These are phyloP conservation scores for Litchi chinensis DNA, from an alignment of 345 rosid species.

Conservation along the genomic window DNA sequence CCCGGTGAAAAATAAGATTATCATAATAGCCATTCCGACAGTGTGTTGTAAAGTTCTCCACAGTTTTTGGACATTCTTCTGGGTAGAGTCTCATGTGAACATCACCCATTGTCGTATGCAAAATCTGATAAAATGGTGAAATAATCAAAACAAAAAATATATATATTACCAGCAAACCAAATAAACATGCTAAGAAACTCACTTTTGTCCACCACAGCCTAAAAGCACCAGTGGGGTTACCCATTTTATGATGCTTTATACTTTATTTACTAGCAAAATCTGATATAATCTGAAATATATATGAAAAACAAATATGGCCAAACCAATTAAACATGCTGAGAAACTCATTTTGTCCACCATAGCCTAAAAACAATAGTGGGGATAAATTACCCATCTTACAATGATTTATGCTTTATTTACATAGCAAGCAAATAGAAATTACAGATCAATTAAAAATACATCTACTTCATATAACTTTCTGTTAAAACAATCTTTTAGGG, in stretches of 20 bases:
- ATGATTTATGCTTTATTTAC: neutral
- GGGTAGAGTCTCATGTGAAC: conserved; percentile 90
- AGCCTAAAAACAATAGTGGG: neutral
- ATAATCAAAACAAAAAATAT: neutral
- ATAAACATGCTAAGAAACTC: neutral
- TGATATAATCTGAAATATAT: conserved; percentile 28
- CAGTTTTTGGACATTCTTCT: conserved; percentile 99
- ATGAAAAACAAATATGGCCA: neutral
- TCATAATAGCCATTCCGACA: conserved; percentile 95
- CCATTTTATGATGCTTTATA: neutral
- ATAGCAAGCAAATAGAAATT: neutral
- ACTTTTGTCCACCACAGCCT: neutral
- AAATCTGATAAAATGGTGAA: conserved; percentile 46
- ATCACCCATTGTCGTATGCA: conserved; percentile 96
- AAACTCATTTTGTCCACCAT: neutral
- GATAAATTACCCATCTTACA: neutral
- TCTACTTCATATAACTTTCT: neutral
- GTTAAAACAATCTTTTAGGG: neutral
- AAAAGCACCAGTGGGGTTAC: neutral
- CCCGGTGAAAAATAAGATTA: conserved; percentile 93
- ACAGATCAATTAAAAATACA: neutral
- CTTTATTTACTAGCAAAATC: conserved; percentile 51
- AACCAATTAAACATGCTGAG: neutral
- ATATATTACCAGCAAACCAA: neutral
- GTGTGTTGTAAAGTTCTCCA: conserved; percentile 96